A percentile compares a stretch with the other conserved stretches of the same genome.
These are phyloP conservation scores for Colletotrichum gigasporum DNA, from an alignment of 2,329 filamentous ascomycete species.

Conservation along the genomic window DNA sequence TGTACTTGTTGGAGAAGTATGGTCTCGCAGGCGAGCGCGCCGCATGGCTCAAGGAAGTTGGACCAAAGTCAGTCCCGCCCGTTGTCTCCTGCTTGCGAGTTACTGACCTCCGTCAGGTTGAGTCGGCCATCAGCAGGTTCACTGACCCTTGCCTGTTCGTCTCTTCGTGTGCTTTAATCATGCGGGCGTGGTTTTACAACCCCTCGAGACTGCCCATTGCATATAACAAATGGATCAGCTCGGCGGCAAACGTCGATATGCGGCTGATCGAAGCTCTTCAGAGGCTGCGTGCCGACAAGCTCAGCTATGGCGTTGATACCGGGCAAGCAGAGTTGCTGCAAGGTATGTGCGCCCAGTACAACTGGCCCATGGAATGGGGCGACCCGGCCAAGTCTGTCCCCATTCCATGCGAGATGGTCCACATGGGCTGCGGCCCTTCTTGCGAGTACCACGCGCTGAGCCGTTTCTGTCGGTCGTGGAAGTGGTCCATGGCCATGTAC, in stretches of 20 bases:
- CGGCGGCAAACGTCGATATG: slow-evolving; percentile 77
- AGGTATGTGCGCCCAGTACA: slow-evolving; percentile 77
- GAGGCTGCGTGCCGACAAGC: slow-evolving; percentile 68
- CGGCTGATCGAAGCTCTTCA: slow-evolving; percentile 80
- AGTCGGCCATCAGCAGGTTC: slow-evolving; percentile 52
- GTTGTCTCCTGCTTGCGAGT: neutral
- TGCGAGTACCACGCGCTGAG: slow-evolving; percentile 79
- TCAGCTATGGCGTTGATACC: slow-evolving; percentile 79
- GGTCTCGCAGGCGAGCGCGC: slow-evolving; percentile 61
- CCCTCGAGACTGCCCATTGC: slow-evolving; percentile 75
- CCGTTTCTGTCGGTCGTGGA: slow-evolving; percentile 75
- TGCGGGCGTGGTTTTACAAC: slow-evolving; percentile 90
- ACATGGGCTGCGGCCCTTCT: slow-evolving; percentile 78
- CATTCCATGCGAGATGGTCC: slow-evolving; percentile 84
- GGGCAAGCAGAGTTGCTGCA: slow-evolving; percentile 74
- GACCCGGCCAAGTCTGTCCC: slow-evolving; percentile 76
- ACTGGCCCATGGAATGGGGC: slow-evolving; percentile 75
- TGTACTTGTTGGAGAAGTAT: slow-evolving; percentile 72
- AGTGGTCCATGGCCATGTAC: slow-evolving; percentile 80
- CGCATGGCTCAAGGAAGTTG: slow-evolving; percentile 56
- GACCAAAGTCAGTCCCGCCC: slow-evolving; percentile 50
- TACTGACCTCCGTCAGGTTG: slow-evolving; percentile 42
- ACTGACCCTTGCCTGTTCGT: slow-evolving; percentile 79
- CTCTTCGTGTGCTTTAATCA: slow-evolving; percentile 76
- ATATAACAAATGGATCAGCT: slow-evolving; percentile 85